These are phyloP conservation scores for Byssothecium circinans DNA, from an alignment of 2,329 filamentous ascomycete genomes.

Conservation along the genomic window DNA sequence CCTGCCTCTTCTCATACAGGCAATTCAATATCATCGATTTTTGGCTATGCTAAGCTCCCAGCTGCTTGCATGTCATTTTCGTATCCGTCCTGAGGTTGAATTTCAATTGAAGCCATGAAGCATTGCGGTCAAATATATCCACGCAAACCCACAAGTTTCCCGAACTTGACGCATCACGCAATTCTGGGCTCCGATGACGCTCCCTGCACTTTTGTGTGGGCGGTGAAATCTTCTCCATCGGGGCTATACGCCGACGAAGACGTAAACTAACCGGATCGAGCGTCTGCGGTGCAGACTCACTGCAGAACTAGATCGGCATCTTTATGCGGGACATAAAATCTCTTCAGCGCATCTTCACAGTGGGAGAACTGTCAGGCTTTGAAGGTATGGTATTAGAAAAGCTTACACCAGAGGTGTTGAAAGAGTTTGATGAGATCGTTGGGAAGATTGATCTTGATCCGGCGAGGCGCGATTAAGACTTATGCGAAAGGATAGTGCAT, in stretches of 20 bases:
- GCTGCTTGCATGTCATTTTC: background rate
- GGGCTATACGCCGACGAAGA: slow-evolving; percentile 1
- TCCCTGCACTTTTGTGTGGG: background rate
- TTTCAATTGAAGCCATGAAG: no score
- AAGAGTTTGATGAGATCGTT: slow-evolving; percentile 42
- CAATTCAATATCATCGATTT: no score
- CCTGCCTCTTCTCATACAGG: no score
- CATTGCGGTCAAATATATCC: background rate
- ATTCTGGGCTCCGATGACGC: background rate
- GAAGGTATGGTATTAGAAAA: slow-evolving; percentile 46
- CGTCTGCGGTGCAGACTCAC: no score
- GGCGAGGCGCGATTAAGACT: slow-evolving; percentile 25
- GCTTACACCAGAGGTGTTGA: slow-evolving; percentile 50
- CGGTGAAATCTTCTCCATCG: slow-evolving; percentile 3
- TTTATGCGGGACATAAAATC: slow-evolving; percentile 47
- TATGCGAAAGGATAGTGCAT: no score
- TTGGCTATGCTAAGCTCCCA: no score
- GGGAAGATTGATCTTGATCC: slow-evolving; percentile 27
- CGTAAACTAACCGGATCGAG: background rate
- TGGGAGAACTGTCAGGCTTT: slow-evolving; percentile 49
- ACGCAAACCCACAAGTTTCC: background rate
- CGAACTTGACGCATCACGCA: background rate
- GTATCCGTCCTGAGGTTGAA: no score
- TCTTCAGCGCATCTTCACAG: no score
- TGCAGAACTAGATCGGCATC: background rate